Evolutionary conservation across 1,284 basidiomycete genomes (phyloP).

Genomic region (Cutaneotrichosporon mucoides): DNA sequence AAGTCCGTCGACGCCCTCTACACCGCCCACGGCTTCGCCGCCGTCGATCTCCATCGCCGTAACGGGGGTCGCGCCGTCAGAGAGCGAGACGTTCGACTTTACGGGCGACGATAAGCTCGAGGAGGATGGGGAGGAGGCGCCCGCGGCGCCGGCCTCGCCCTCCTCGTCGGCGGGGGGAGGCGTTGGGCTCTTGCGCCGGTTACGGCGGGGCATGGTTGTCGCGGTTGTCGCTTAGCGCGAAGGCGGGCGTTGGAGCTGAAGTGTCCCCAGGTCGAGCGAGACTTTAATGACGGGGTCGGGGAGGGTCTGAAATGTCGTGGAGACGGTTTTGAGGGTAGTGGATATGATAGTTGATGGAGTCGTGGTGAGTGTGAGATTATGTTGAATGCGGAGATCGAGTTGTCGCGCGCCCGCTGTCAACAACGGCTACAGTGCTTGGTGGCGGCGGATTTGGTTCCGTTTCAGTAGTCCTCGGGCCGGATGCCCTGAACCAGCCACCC

Average conservation of each 20-base stretch:
- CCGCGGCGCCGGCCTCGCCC: background rate
- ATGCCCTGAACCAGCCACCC: no score
- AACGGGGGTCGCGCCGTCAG: conserved; percentile 1
- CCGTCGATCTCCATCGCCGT: conserved; percentile 9
- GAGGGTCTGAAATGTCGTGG: no score
- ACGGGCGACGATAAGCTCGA: conserved; percentile 15
- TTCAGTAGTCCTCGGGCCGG: no score
- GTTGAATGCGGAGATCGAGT: background rate
- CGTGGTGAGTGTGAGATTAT: background rate
- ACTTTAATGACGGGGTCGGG: no score
- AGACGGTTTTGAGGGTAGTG: no score
- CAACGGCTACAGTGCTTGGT: background rate
- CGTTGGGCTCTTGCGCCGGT: conserved; percentile 13
- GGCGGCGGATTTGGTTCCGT: background rate
- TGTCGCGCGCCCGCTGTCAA: background rate
- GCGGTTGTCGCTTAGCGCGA: no score
- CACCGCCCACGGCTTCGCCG: no score
- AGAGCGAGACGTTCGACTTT: conserved; percentile 9
- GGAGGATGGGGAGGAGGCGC: conserved; percentile 9
- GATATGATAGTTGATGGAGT: background rate
- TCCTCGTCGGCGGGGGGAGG: background rate
- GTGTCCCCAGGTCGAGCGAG: no score
- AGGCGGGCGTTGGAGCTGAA: no score
- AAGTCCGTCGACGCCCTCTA: no score
- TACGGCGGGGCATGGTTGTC: conserved; percentile 1